A percentile compares a stretch with the other conserved stretches of the same genome.
phyloP scores from a whole-genome alignment of 1,284 basidiomycete species.

The Ustilago curta region DNA sequence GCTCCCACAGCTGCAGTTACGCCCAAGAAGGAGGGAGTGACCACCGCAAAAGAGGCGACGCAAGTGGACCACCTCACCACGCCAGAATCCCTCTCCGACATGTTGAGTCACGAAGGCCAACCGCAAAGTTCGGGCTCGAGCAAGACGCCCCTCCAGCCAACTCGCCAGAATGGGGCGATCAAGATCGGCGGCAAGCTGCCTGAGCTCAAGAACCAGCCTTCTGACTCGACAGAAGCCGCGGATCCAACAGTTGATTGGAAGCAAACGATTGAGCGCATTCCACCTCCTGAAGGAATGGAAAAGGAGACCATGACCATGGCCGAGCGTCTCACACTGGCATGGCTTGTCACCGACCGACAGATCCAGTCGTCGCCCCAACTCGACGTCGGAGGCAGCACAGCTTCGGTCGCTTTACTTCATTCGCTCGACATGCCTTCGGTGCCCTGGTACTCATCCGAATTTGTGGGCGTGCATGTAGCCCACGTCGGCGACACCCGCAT shows the following conservation, averaged over 20 bases:
- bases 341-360: slow-evolving; percentile 63
- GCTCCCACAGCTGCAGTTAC: slow-evolving; percentile 7
- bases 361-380: slow-evolving; percentile 58
- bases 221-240: neutral
- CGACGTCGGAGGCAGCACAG: slow-evolving; percentile 80
- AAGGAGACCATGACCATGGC: slow-evolving; percentile 58
- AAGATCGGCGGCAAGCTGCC: slow-evolving; percentile 34
- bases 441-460: slow-evolving; percentile 68
- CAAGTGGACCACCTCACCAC: slow-evolving; percentile 24
- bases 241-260: slow-evolving; percentile 25
- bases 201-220: slow-evolving; percentile 4
- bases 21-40: slow-evolving; percentile 12
- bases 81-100: slow-evolving; percentile 32
- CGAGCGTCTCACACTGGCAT: slow-evolving; percentile 66
- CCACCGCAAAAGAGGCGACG: slow-evolving; percentile 2
- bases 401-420: slow-evolving; percentile 88
- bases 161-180: slow-evolving; percentile 30
- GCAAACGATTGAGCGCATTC: slow-evolving; percentile 40
- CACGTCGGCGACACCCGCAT: slow-evolving; percentile 89
- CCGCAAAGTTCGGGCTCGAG: slow-evolving; percentile 16
- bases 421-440: slow-evolving; percentile 79
- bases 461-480: slow-evolving; percentile 77
- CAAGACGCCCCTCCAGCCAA: slow-evolving; percentile 35
- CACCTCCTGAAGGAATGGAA: slow-evolving; percentile 50
- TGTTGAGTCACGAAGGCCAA: slow-evolving; percentile 36